Evolutionary conservation across 2,329 filamentous ascomycete species (phyloP), one percentile per base, ranked within the genome.

Genomic region (Decorospora gaudefroyi): DNA sequence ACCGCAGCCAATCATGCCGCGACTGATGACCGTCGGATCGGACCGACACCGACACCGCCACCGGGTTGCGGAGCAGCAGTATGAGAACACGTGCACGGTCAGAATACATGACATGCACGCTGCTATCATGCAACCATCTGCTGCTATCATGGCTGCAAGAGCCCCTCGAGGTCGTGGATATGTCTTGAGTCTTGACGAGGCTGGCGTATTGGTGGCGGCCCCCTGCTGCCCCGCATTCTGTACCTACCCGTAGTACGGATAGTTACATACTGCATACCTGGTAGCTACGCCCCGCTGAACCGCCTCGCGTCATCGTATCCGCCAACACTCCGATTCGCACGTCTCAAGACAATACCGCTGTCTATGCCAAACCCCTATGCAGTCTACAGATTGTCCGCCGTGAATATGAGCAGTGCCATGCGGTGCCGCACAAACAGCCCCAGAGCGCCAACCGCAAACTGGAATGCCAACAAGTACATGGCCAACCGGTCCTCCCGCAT

Each of bases 371-470:
- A 12, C 18, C 6, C 19, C 22, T 13, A 15, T 31, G 19, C 12
- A 28, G n/a, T 36, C 51, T 62, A 69, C 65, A 59, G 61, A 51
- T 99, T 99, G 73, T 99, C 93, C 67, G 87, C 83, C 68, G 87
- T 86, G 77, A 99, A 99, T 57, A 99, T 82, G 57, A 93, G 77
- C 63, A 95, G 74, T 30, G 93, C 93, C 55, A 96, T 80, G 51
- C 83, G 83, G 75, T 99, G 93, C 57, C 93, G 78, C 40, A 90
- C 82, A 64, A 96, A 88, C 47, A 99, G 74, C 13, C 91, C 93
- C 28, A 89, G 74, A n/a, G 95, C 69, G 6, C 93, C 93, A 51
- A 87, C 81, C 4, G 78, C 70, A 11, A 82, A 75, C 76, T 99
- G 93, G 71, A 96, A 80, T n/a, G 74, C 73, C 31, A 93, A 80